Base-by-base conservation (phyloP, 495 filamentous ascomycete species). In the Aspergillus wentii region DNA sequence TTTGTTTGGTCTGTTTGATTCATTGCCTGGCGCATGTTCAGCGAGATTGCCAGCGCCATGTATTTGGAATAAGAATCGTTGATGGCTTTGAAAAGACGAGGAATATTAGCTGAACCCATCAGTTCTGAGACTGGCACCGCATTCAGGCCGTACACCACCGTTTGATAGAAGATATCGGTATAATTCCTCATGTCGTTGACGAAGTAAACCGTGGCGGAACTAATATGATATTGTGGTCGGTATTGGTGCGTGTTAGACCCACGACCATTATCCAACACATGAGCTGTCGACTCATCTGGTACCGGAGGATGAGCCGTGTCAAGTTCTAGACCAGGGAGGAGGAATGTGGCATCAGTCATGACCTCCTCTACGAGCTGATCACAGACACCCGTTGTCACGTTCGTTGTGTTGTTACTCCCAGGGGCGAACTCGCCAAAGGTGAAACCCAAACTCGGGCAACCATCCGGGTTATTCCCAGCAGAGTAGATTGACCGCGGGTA, bases 381-480 rank as follows among this genome's bases (percentile, higher is more conserved):
- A n/a, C n/a, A n/a, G n/a, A n/a, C n/a, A n/a, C n/a, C n/a, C n/a
- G n/a, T n/a, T n/a, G n/a, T n/a, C n/a, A n/a, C n/a, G n/a, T n/a
- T n/a, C n/a, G n/a, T n/a, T 18, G 13, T 17, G 10, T 21, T 20
- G 17, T 15, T 33, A 11, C 14, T n/a, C 8, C 15, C 14, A n/a
- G 31, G 31, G 5, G 21, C 18, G 10, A 33, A 20, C 13, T 14
- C 7, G 13, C 31, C 31, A 14, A 33, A 33, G 18, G 11, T 33
- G 31, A 33, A 18, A 5, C 31, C 31, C 8, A 33, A 13, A 44
- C 31, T 33, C 7, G 31, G 31, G 13, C 31, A 33, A 5, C 31
- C 31, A 11, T 33, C 31, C 13, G 60, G 8, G 47, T 50, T 21
- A n/a, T n/a, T n/a, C n/a, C n/a, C n/a, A n/a, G n/a, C n/a, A n/a